Evolutionary conservation across 805 yeast species (phyloP), one percentile per base, ranked within the genome.

Genomic region (Sugiyamaella floridensis): DNA sequence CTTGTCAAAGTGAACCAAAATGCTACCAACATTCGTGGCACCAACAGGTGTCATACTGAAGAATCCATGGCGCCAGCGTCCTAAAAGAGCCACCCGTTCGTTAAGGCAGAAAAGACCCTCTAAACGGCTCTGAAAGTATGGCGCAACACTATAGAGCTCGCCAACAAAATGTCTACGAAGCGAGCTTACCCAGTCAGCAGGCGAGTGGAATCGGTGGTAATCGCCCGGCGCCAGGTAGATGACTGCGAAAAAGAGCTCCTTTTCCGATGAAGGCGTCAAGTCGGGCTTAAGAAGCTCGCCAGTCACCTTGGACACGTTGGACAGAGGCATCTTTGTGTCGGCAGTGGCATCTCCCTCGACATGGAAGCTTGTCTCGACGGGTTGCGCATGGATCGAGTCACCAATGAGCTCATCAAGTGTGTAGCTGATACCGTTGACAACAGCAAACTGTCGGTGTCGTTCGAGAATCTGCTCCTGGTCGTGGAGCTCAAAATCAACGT

Each of bases 31-130:
- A 70, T 93, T 93, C 2, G 99, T 93, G 20, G 99, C 99, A 12
- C 99, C 99, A 11, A 93, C 99, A 0, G 99, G 97, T 0, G 96
- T 92, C 99, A 93, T 93, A 58, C 95, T 85, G 72, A 93, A 93
- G 63, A 93, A 93, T 0, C 99, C 99, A 67, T 93, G 79, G 66
- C 86, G 87, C 99, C 99, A 93, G 63, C 88, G 83, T 1, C 99
- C 99, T 52, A 93, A 76, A 48, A 93, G 71, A 0, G 99, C 95
- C 2, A 93, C 99, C 61, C 99, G 79, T 71, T 93, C 99, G 67
- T 93, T 93, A 60, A 93, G 73, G 3, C 92, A 87, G 67, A 93
- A 93, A 58, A 93, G 77, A 41, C 93, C 92, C 50, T 85, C 84
- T 53, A 93, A 78, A 20, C 95, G 82, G 58, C 79, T 80, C 71